Conservation (phyloP, 306 rosid species). For the Lablab purpureus region DNA sequence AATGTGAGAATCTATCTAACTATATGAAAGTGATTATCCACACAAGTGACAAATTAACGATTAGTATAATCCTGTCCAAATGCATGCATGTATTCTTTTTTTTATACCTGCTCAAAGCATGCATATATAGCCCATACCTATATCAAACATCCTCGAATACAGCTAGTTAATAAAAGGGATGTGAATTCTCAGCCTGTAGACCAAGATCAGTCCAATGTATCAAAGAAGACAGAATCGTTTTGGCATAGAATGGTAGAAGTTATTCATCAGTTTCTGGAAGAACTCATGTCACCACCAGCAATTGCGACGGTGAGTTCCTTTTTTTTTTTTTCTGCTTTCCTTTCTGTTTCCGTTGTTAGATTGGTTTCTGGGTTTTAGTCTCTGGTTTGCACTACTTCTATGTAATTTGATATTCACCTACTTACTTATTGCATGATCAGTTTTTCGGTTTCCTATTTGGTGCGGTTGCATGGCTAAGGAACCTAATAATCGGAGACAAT, state of each 20-base stretch:
- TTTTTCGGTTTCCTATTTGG: slow-evolving; percentile 80
- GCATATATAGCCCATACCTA: background rate
- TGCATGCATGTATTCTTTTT: background rate
- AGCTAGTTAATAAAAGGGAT: slow-evolving; percentile 28
- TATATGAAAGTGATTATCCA: slow-evolving; percentile 30
- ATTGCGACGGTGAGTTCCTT: slow-evolving; percentile 71
- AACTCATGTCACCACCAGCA: slow-evolving; percentile 84
- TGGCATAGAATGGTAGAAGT: slow-evolving; percentile 48
- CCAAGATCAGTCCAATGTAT: slow-evolving; percentile 37
- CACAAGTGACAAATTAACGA: slow-evolving; percentile 24
- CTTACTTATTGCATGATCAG: slow-evolving; percentile 55
- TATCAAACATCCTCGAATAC: slow-evolving; percentile 2
- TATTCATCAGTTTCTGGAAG: slow-evolving; percentile 51
- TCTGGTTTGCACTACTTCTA: slow-evolving; percentile 9
- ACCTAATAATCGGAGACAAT: slow-evolving; percentile 61
- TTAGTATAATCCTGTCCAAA: background rate
- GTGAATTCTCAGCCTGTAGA: slow-evolving; percentile 51
- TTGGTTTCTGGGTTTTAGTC: background rate
- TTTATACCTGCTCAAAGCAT: slow-evolving; percentile 3
- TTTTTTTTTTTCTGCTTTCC: background rate
- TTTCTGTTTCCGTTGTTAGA: background rate
- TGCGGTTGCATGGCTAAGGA: slow-evolving; percentile 65
- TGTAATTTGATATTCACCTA: slow-evolving; percentile 29
- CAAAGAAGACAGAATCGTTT: slow-evolving; percentile 45
- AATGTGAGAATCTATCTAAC: no score